phyloP scores from a whole-genome alignment of 768 basidiomycete genomes.

The Fistulinella prunicolor region DNA sequence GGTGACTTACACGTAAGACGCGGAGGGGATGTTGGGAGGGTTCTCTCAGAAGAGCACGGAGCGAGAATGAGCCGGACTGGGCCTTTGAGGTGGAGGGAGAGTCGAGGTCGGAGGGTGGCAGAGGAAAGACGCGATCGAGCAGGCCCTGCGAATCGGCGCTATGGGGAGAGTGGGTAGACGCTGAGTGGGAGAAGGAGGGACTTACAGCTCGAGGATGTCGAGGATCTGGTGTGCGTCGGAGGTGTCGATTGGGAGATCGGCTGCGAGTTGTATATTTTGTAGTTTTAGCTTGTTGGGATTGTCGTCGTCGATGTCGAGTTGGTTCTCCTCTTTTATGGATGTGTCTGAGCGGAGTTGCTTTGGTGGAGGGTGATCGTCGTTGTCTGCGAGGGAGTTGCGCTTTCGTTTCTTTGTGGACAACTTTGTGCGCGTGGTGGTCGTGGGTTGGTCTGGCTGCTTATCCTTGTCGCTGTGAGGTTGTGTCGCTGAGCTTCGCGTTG shows the following conservation, averaged over 20 bases:
- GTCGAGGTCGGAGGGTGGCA: constrained; percentile 38
- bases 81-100: constrained; percentile 44
- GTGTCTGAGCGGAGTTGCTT: too few relatives aligned
- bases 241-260: constrained; percentile 45
- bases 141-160: constrained; percentile 74
- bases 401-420: constrained; percentile 62
- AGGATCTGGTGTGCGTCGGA: constrained; percentile 53
- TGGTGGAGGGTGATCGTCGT: constrained; percentile 45
- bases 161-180: constrained; percentile 2
- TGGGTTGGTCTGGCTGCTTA: too few relatives aligned
- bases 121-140: constrained; percentile 75
- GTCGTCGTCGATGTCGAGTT: too few relatives aligned
- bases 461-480: too few relatives aligned
- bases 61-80: constrained; percentile 40
- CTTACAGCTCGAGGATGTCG: constrained; percentile 56
- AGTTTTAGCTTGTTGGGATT: too few relatives aligned
- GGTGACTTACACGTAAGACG: constrained; percentile 55
- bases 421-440: constrained; percentile 31
- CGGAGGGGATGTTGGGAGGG: constrained; percentile 51
- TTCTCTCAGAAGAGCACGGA: constrained; percentile 56
- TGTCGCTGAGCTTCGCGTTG: constrained; percentile 62
- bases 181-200: neutral
- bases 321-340: constrained; percentile 37
- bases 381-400: constrained; percentile 48
- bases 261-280: too few relatives aligned